These are phyloP conservation scores for Entonaema liquescens DNA, from an alignment of 495 filamentous ascomycete species.

Conservation along the genomic window DNA sequence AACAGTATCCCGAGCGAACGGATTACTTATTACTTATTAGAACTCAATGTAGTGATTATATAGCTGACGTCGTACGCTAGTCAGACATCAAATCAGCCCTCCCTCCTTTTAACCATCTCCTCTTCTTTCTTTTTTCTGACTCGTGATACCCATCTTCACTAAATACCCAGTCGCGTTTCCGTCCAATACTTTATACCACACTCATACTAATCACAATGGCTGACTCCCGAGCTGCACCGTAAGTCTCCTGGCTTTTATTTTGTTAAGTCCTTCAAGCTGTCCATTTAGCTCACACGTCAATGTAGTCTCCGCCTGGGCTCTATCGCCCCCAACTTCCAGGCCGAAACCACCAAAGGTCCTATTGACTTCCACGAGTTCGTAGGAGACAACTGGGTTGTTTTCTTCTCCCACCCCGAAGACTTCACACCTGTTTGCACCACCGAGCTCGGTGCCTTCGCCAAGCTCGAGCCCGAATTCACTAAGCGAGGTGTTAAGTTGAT, in stretches of 20 bases:
- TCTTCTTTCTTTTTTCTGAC: conserved; percentile 17
- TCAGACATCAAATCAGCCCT: conserved; percentile 14
- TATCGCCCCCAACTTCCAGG: conserved; percentile 91
- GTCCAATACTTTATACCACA: not conserved
- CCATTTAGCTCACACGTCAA: conserved; percentile 10
- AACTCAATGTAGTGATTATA: not conserved
- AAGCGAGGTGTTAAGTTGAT: conserved; percentile 96
- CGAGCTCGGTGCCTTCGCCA: conserved; percentile 96
- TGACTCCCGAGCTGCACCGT: conserved; percentile 42
- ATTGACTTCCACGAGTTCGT: conserved; percentile 99
- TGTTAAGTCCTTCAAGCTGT: not conserved
- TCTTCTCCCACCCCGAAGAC: conserved; percentile 98
- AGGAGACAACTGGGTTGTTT: conserved; percentile 90
- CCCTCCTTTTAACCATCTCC: conserved; percentile 12
- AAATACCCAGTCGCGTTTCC: not conserved
- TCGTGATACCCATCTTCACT: conserved; percentile 26
- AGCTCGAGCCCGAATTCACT: conserved; percentile 95
- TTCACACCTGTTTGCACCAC: conserved; percentile 98
- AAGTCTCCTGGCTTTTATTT: conserved; percentile 11
- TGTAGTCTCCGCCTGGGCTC: conserved; percentile 84
- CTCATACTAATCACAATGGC: conserved; percentile 34
- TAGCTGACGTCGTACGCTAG: conserved; percentile 16
- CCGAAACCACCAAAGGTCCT: conserved; percentile 86
- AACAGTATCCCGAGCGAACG: conserved; percentile 15
- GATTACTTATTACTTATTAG: conserved; percentile 2